These are phyloP conservation scores for Suhomyces coccinellae DNA, from an alignment of 1,139 yeast genomes.

Conservation along the genomic window DNA sequence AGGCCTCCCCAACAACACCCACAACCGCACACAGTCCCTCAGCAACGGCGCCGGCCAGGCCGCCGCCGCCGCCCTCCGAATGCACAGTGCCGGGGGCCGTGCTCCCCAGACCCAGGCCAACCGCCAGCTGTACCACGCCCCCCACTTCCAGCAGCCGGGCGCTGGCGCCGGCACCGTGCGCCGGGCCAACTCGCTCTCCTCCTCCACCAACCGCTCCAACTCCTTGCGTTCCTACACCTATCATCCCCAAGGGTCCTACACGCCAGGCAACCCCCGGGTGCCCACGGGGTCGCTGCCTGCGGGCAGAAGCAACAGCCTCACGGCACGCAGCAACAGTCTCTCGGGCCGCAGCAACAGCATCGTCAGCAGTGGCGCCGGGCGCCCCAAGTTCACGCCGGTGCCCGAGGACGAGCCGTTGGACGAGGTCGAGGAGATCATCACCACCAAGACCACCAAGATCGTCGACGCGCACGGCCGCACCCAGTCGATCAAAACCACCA, in stretches of 20 bases:
- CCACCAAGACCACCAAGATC: constrained; percentile 47
- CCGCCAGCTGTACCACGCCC: constrained; percentile 6
- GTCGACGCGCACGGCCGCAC: constrained; percentile 47
- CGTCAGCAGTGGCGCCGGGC: not conserved
- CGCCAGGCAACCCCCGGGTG: constrained; percentile 31
- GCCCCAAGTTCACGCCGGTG: constrained; percentile 14
- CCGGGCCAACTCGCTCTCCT: constrained; percentile 20
- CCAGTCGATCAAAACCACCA: constrained; percentile 45
- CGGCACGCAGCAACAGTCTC: constrained; percentile 19
- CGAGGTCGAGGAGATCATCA: constrained; percentile 29
- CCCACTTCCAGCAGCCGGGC: not conserved
- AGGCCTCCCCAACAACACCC: constrained; percentile 27
- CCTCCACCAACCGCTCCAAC: constrained; percentile 25
- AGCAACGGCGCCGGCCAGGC: constrained; percentile 43
- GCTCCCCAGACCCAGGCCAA: constrained; percentile 2
- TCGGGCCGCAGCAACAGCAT: not conserved
- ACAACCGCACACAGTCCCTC: constrained; percentile 24
- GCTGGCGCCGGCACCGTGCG: constrained; percentile 1
- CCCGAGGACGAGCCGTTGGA: constrained; percentile 17
- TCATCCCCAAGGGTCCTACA: constrained; percentile 45
- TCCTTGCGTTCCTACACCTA: constrained; percentile 40
- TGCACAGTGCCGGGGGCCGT: constrained; percentile 23
- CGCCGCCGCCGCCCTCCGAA: constrained; percentile 44
- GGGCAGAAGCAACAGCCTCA: constrained; percentile 22
- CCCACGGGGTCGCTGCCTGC: constrained; percentile 20